A percentile compares a stretch with the other conserved stretches of the same genome.
These are phyloP conservation scores for Verticillium tricorpus DNA, from an alignment of 2,329 filamentous ascomycete species.

Conservation along the genomic window DNA sequence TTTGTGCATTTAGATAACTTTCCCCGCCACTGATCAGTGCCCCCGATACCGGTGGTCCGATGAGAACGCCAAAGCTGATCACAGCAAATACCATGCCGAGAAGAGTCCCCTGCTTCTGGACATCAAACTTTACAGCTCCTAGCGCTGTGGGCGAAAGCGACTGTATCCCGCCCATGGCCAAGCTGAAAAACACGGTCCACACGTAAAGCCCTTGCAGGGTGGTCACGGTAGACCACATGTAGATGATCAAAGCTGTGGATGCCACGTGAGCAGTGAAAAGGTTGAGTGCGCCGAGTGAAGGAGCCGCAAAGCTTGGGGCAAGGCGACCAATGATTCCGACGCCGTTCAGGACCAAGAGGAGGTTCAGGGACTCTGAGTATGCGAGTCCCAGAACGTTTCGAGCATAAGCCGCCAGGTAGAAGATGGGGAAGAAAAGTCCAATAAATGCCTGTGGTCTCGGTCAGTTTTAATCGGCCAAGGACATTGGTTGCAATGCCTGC, in stretches of 20 bases:
- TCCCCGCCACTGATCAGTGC: neutral
- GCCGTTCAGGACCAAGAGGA: slow-evolving; percentile 39
- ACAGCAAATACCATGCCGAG: neutral
- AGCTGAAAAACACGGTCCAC: neutral
- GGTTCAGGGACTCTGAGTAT: slow-evolving; percentile 26
- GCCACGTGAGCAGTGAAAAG: neutral
- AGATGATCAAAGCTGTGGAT: neutral
- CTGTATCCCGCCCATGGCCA: neutral
- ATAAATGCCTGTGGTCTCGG: slow-evolving; percentile 14
- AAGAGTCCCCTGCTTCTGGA: neutral
- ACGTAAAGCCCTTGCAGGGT: neutral
- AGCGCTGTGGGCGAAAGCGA: neutral
- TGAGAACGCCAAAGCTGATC: neutral
- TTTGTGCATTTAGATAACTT: neutral
- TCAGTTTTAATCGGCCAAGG: neutral
- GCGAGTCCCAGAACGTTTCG: slow-evolving; percentile 14
- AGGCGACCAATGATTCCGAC: slow-evolving; percentile 41
- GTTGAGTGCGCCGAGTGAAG: neutral
- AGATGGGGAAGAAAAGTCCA: slow-evolving; percentile 29
- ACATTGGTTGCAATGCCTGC: slow-evolving; percentile 25
- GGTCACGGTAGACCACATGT: neutral
- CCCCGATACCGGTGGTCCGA: neutral
- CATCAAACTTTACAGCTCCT: neutral
- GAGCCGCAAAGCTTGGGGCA: slow-evolving; percentile 27
- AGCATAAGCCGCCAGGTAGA: slow-evolving; percentile 33